Evolutionary conservation across 208 protist species (phyloP), one percentile per base, ranked within the genome.

Genomic region (Acanthamoeba polyphaga): DNA sequence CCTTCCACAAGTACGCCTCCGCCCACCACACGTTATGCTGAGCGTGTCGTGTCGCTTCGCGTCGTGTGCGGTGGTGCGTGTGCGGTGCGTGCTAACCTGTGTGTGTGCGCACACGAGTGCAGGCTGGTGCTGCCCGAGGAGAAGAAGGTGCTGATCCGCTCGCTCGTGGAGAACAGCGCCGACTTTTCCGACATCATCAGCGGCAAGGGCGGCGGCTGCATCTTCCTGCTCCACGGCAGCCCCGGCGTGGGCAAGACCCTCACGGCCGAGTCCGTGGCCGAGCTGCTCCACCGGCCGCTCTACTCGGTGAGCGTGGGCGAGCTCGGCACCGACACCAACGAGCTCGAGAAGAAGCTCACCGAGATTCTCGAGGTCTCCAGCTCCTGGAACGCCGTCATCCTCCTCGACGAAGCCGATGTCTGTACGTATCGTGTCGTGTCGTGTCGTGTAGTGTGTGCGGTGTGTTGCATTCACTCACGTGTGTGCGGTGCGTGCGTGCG

Each of bases 141-240:
- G 51, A 91, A 66, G 43, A 97, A 97, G 91, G 27, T 51, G 70
- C 72, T 96, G 24, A 94, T 97, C 70, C 0, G 68, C 3, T 62
- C 92, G 64, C 62, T 96, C 5, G 94, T 96, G n/a, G n/a, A 87
- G 66, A 49, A 96, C 78, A 96, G 55, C 5, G 53, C 82, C 22
- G 60, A 46, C 55, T 95, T 88, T 24, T 38, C 74, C 1, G 96
- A 97, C 94, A 90, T 97, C 95, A 96, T 97, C 90, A 29, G 46
- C 12, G 95, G 96, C 80, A 97, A 97, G 84, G 94, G 95, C 70
- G 96, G 92, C 19, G 96, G 95, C 10, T 70, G 29, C 51, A 89
- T 97, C 46, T 97, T 97, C 84, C 95, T 97, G 3, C 95, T 97
- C 43, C 95, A 97, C 70, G 96, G 96, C 38, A 58, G 85, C 19